Evolutionary conservation across 2,329 filamentous ascomycete species (phyloP).

Genomic region (Colletotrichum sansevieriae): DNA sequence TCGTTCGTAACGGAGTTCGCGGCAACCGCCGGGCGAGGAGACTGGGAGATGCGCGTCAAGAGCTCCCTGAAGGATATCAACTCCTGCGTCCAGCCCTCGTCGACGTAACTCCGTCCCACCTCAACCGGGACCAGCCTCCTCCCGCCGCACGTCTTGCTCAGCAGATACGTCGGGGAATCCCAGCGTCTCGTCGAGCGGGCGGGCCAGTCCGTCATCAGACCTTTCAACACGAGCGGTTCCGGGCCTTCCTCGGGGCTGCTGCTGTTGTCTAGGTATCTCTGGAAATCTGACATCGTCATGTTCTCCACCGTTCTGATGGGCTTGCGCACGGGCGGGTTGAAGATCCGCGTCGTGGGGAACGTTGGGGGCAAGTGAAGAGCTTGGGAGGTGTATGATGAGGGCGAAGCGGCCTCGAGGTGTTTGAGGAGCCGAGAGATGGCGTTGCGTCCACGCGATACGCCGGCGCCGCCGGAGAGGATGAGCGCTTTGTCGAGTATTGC

Average conservation of each 20-base stretch:
- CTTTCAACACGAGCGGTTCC: conserved; percentile 77
- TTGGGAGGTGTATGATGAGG: no score
- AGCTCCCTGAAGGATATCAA: conserved; percentile 83
- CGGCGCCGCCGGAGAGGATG: conserved; percentile 78
- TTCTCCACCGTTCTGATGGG: conserved; percentile 58
- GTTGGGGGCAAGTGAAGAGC: conserved; percentile 1
- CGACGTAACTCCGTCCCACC: conserved; percentile 87
- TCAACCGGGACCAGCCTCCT: conserved; percentile 88
- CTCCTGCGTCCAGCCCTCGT: conserved; percentile 85
- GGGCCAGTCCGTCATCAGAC: conserved; percentile 79
- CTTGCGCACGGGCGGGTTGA: conserved; percentile 56
- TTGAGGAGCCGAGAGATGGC: conserved; percentile 60
- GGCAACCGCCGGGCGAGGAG: neutral
- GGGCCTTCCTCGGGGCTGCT: conserved; percentile 46
- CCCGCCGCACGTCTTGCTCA: conserved; percentile 80
- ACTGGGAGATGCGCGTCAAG: conserved; percentile 69
- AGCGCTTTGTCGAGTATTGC: conserved; percentile 79
- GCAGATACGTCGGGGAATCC: conserved; percentile 80
- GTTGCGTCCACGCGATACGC: conserved; percentile 59
- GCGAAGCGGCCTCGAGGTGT: neutral
- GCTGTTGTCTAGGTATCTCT: conserved; percentile 67
- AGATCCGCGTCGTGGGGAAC: conserved; percentile 48
- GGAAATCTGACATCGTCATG: conserved; percentile 71
- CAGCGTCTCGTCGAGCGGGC: conserved; percentile 78
- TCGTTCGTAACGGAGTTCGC: no score